Percentiles rank a stretch among this genome's conserved stretches.
These are phyloP conservation scores for Punica granatum DNA, from an alignment of 345 rosid species.

Conservation along the genomic window DNA sequence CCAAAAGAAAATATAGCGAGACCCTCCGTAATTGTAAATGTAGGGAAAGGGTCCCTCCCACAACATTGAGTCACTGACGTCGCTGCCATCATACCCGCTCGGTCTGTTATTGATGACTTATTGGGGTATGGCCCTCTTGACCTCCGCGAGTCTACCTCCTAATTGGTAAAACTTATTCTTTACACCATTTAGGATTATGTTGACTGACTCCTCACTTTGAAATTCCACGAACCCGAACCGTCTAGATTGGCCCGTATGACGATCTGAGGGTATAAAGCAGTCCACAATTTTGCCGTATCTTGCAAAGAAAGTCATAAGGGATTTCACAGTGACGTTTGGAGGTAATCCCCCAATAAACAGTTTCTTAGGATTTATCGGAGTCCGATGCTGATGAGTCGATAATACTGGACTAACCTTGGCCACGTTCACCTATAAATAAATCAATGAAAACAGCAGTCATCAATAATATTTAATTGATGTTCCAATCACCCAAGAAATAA, in stretches of 20 bases:
- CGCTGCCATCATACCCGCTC: too few species aligned
- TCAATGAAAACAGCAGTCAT: too few species aligned
- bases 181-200: neutral
- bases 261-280: neutral
- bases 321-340: neutral
- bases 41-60: too few species aligned
- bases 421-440: neutral
- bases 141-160: neutral
- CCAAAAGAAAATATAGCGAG: too few species aligned
- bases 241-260: neutral
- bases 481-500: too few species aligned
- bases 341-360: neutral
- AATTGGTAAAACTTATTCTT: neutral
- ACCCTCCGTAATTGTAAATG: too few species aligned
- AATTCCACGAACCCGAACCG: neutral
- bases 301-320: neutral
- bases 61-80: too few species aligned
- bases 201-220: neutral
- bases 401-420: neutral
- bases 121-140: neutral
- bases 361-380: neutral
- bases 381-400: neutral
- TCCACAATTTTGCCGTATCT: neutral
- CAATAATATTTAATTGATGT: too few species aligned
- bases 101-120: too few species aligned